These are phyloP conservation scores for Sarcodon aspratus DNA, from an alignment of 768 basidiomycete genomes.

Conservation along the genomic window DNA sequence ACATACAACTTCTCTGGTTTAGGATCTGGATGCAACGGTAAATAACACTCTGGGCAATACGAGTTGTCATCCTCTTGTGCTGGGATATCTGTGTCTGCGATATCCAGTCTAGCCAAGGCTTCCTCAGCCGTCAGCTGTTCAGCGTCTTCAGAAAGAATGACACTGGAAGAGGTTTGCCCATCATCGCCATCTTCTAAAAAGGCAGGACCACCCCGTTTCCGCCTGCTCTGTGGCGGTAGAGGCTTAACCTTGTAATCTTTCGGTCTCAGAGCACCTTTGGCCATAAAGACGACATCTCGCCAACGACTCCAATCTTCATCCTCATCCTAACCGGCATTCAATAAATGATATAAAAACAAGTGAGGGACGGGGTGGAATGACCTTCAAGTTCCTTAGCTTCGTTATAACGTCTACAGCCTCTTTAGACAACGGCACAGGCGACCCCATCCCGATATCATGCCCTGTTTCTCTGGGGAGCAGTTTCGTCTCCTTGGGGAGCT, in stretches of 20 bases:
- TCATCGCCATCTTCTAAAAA: not conserved
- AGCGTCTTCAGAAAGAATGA: slow-evolving; percentile 3
- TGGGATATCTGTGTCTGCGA: slow-evolving; percentile 1
- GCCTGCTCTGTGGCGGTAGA: slow-evolving; percentile 48
- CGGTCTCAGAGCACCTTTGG: slow-evolving; percentile 46
- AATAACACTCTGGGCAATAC: slow-evolving; percentile 86
- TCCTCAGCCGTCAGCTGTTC: slow-evolving; percentile 38
- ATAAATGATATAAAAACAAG: not conserved
- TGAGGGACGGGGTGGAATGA: slow-evolving; percentile 15
- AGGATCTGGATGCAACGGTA: slow-evolving; percentile 90
- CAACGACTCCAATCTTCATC: slow-evolving; percentile 84
- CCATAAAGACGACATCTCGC: slow-evolving; percentile 76
- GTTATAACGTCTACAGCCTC: slow-evolving; percentile 76
- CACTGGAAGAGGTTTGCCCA: not conserved
- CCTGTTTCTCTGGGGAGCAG: slow-evolving; percentile 77
- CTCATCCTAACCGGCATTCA: slow-evolving; percentile 44
- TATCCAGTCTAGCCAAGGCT: slow-evolving; percentile 23
- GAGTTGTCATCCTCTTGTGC: slow-evolving; percentile 17
- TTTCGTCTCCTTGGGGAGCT: slow-evolving; percentile 17
- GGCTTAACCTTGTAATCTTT: slow-evolving; percentile 29
- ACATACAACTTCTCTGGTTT: slow-evolving; percentile 88
- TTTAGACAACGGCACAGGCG: slow-evolving; percentile 66
- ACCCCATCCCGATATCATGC: slow-evolving; percentile 80
- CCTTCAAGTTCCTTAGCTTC: slow-evolving; percentile 74
- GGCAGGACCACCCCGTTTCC: slow-evolving; percentile 45